Percentiles rank a stretch among this genome's conserved stretches.
Evolutionary conservation across 768 basidiomycete genomes (phyloP).

Genomic region (Lactarius sanguifluus): DNA sequence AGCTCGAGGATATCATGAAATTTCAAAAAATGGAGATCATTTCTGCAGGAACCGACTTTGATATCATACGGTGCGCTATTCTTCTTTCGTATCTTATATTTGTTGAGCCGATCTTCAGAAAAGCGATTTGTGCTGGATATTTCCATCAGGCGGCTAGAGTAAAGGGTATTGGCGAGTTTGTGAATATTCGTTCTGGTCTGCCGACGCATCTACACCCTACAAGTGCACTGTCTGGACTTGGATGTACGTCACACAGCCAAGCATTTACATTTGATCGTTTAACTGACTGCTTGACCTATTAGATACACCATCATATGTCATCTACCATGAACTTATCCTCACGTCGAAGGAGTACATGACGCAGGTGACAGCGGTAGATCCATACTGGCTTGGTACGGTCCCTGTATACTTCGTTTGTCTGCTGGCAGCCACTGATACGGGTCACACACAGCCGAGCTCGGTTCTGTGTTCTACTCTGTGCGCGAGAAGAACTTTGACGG

Average conservation of each 20-base stretch:
- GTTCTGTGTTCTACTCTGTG: conserved; percentile 96
- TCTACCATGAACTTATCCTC: conserved; percentile 95
- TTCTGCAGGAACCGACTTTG: conserved; percentile 93
- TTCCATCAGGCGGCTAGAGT: conserved; percentile 99
- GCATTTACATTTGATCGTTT: not conserved
- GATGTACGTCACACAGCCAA: conserved; percentile 56
- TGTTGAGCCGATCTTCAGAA: conserved; percentile 47
- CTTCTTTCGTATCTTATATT: not conserved
- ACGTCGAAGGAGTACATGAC: conserved; percentile 99
- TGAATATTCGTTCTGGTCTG: conserved; percentile 92
- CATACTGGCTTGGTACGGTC: conserved; percentile 87
- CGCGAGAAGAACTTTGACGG: conserved; percentile 98
- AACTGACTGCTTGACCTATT: conserved; percentile 19
- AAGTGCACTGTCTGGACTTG: conserved; percentile 92
- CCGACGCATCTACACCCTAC: conserved; percentile 97
- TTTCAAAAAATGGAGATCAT: conserved; percentile 95
- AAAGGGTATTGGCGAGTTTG: conserved; percentile 99
- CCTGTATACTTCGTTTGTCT: not conserved
- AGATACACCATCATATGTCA: conserved; percentile 95
- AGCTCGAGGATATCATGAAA: conserved; percentile 99
- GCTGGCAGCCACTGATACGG: conserved; percentile 18
- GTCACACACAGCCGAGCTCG: conserved; percentile 76
- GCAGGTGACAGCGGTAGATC: conserved; percentile 96
- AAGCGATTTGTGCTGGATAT: conserved; percentile 96
- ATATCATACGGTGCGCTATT: conserved; percentile 64